Conservation (phyloP, 1,139 yeast genomes). For the Candida pseudoviswanathii region DNA sequence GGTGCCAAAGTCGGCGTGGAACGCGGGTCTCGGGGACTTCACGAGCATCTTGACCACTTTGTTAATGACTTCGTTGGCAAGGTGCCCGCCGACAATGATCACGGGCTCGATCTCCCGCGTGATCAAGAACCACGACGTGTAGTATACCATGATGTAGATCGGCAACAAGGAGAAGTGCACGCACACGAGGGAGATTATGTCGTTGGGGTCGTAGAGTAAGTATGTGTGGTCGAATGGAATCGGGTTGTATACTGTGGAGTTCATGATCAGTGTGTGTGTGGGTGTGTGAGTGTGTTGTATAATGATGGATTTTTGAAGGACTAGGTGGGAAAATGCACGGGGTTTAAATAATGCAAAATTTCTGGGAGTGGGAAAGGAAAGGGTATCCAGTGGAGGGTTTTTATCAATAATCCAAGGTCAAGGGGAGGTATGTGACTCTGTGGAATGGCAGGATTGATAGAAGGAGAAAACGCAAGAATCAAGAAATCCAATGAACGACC, state of each 20-base stretch:
- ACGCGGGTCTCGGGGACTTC: conserved; percentile 75
- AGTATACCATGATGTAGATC: conserved; percentile 73
- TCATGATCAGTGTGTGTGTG: background rate
- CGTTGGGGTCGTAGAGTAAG: conserved; percentile 74
- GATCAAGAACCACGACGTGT: conserved; percentile 79
- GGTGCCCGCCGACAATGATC: conserved; percentile 83
- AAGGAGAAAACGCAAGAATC: background rate
- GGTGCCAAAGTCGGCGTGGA: conserved; percentile 52
- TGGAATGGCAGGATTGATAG: background rate
- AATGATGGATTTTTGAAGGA: background rate
- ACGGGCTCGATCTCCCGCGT: conserved; percentile 88
- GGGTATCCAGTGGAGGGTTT: no score
- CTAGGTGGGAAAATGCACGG: background rate
- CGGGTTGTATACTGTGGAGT: background rate
- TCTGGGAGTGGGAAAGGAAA: background rate
- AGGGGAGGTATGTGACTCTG: background rate
- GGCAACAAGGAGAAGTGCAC: conserved; percentile 87
- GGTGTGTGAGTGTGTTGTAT: background rate
- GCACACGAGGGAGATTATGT: conserved; percentile 56
- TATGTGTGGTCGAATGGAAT: conserved; percentile 72
- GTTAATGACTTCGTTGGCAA: conserved; percentile 73
- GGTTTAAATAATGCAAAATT: background rate
- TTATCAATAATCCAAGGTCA: no score
- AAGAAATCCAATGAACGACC: background rate
- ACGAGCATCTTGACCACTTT: conserved; percentile 64